Evolutionary conservation across 805 yeast species (phyloP), one percentile per base, ranked within the genome.

Genomic region (Saccharomycopsis amapae): DNA sequence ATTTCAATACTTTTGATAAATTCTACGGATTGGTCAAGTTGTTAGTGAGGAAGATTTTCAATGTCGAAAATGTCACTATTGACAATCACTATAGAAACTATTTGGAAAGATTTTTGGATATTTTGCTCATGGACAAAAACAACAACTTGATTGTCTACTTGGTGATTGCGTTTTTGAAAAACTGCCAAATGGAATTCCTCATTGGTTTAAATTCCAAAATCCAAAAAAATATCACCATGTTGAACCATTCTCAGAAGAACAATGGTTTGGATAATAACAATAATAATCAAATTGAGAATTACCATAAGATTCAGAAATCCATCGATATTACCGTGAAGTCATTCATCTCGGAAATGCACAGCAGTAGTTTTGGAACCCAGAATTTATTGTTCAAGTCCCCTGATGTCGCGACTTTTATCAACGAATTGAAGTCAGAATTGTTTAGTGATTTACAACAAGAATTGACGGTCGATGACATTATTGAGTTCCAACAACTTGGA

Each of bases 401-500:
- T 10, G 28, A 36, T 28, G 35, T 33, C 6, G 24, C 33, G 10
- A 42, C 36, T 10, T 50, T 50, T 30, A 17, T 46, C 36, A 40
- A 37, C 22, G 50, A 50, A 12, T 23, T 50, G 7, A 50, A 46
- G 26, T 12, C 37, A 5, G 22, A 34, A 7, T 26, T 50, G 31
- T 19, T 46, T 7, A 22, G 30, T 31, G 53, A 50, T 28, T 15
- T 50, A 24, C 26, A 33, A 22, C 39, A 28, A 24, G 39, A 26
- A 17, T 30, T 46, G 28, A 32, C 48, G 9, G 33, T 44, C 10
- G 53, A 50, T 33, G 53, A 47, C n/a, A 36, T 43, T 20, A 28
- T 50, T 23, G 53, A 50, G 36, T 50, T 41, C 26, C 44, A 46
- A 17, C 48, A 50, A 30, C 37, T 50, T 22, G 48, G 47, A 5